Evolutionary conservation across 208 protist genomes (phyloP), one percentile per base, ranked within the genome.

Genomic region (Leishmania tropica): DNA sequence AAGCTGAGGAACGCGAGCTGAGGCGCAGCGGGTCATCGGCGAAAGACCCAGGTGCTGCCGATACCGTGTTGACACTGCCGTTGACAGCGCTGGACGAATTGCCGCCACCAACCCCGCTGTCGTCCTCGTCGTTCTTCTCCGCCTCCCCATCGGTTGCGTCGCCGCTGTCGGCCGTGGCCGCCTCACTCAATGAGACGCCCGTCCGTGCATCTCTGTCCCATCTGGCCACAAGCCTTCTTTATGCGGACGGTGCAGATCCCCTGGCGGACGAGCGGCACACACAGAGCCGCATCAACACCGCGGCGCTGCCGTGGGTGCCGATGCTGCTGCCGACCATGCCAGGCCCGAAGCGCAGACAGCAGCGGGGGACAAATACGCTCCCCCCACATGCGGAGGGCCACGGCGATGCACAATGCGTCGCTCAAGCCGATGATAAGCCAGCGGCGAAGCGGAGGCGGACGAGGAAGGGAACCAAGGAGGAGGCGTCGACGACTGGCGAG

Each of bases 251-350:
- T 28, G 51, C 51, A 62, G 51, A 35, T 35, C 15, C 21, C n/a
- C 5, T 62, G 24, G 37, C n/a, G 37, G 54, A 78, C 56, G 37
- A 78, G 24, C 37, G 2, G 8, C 37, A 67, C 75, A 24, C 56
- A n/a, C 3, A 31, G 37, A 60, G 37, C 75, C 21, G 56, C 37
- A 62, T 71, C 37, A 80, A 67, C 76, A 15, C 76, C 4, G 53
- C 58, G 60, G 42, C 53, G 58, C 48, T 85, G 42, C 65, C 81
- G 62, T 84, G 81, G 81, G 56, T 42, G 35, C 68, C 81, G 47
- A 60, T 37, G 21, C 68, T 76, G 35, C 70, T 84, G 68, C 81
- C 65, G 11, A 51, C 51, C n/a, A 31, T 67, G 15, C 35, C 6
- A 53, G 45, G 17, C 19, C 72, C 70, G 64, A 75, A 74, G 56